Percentiles rank a stretch among this genome's conserved stretches.
Evolutionary conservation across 306 rosid species (phyloP).

Genomic region (Sphenostylis stenocarpa): DNA sequence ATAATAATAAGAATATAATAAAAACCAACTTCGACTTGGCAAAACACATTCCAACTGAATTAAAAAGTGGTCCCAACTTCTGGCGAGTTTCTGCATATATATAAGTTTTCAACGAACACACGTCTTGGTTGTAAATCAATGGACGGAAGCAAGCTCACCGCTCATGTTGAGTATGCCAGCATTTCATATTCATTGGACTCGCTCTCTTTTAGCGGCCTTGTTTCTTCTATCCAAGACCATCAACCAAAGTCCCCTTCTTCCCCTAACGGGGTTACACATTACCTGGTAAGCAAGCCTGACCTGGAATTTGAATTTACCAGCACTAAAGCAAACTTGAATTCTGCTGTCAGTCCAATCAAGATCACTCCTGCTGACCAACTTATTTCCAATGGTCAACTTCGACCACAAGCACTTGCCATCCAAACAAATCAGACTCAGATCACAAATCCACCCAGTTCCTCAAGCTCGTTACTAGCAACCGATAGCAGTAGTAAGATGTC

Average conservation of each 20-base stretch:
- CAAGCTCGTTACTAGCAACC: slow-evolving; percentile 38
- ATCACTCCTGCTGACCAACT: slow-evolving; percentile 49
- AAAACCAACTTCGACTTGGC: slow-evolving; percentile 36
- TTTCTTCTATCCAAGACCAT: slow-evolving; percentile 58
- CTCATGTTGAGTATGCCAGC: slow-evolving; percentile 39
- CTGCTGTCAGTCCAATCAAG: slow-evolving; percentile 40
- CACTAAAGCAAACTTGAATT: slow-evolving; percentile 36
- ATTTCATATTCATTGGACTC: slow-evolving; percentile 43
- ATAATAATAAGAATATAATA: neutral
- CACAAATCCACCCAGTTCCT: slow-evolving; percentile 18
- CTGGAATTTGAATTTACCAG: slow-evolving; percentile 52
- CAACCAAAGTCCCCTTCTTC: slow-evolving; percentile 39
- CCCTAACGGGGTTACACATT: slow-evolving; percentile 20
- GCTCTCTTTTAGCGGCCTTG: slow-evolving; percentile 61
- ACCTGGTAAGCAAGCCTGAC: slow-evolving; percentile 36
- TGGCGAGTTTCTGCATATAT: slow-evolving; percentile 27
- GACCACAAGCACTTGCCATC: slow-evolving; percentile 38
- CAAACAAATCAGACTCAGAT: slow-evolving; percentile 32
- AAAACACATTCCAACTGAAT: slow-evolving; percentile 22
- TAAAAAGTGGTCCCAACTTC: slow-evolving; percentile 18
- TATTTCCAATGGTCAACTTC: slow-evolving; percentile 53
- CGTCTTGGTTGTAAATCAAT: slow-evolving; percentile 40
- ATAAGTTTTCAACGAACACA: slow-evolving; percentile 23
- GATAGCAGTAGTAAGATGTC: slow-evolving; percentile 36
- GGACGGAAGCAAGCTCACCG: slow-evolving; percentile 43